Percentiles rank a stretch among this genome's conserved stretches.
Conservation (phyloP, 768 basidiomycete genomes). For the Boletus rubroflammeus region DNA sequence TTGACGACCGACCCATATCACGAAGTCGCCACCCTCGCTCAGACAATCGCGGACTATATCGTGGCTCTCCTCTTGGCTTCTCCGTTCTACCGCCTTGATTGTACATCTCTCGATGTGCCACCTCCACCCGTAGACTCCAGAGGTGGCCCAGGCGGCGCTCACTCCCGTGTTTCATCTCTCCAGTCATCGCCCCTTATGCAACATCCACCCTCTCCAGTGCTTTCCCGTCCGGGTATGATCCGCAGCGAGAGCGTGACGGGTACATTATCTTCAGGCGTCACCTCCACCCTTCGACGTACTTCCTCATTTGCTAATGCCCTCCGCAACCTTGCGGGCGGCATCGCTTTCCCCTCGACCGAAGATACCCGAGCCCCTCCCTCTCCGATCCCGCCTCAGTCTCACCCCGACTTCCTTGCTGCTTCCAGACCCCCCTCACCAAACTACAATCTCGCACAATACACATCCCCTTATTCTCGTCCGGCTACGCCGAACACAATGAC, state of each 20-base stretch:
- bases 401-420: conserved; percentile 34
- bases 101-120: conserved; percentile 55
- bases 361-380: conserved; percentile 44
- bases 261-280: conserved; percentile 57
- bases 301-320: conserved; percentile 79
- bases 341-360: conserved; percentile 65
- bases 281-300: conserved; percentile 70
- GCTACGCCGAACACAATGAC: conserved; percentile 37
- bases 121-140: conserved; percentile 39
- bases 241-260: conserved; percentile 63
- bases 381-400: conserved; percentile 23
- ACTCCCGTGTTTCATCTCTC: conserved; percentile 46
- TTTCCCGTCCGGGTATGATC: conserved; percentile 45
- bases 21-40: conserved; percentile 88
- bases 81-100: conserved; percentile 74
- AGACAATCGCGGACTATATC: conserved; percentile 89
- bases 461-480: conserved; percentile 68
- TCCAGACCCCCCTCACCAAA: conserved; percentile 78
- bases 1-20: conserved; percentile 90
- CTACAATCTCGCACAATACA: conserved; percentile 71
- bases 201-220: conserved; percentile 45
- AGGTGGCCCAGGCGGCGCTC: conserved; percentile 28
- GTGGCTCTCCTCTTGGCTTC: conserved; percentile 87
- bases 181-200: conserved; percentile 46
- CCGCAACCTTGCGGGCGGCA: conserved; percentile 64